Evolutionary conservation across 2,329 filamentous ascomycete genomes (phyloP).

Genomic region (Calycina herbarum): DNA sequence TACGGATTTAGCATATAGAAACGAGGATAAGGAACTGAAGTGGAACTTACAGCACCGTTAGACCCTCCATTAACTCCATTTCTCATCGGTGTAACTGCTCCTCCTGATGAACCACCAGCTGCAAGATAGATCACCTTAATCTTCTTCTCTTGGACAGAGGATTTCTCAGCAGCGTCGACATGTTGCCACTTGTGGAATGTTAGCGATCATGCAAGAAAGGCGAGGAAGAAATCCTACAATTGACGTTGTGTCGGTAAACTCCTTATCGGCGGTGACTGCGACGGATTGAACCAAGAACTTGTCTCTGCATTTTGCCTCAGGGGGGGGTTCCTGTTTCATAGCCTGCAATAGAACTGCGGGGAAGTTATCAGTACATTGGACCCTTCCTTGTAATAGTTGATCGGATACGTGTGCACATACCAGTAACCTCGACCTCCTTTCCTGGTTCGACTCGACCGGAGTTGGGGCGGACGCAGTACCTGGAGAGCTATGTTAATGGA

Average conservation of each 20-base stretch:
- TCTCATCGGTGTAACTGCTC: slow-evolving; percentile 30
- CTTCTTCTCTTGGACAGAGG: slow-evolving; percentile 85
- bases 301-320: slow-evolving; percentile 88
- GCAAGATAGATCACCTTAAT: slow-evolving; percentile 87
- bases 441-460: slow-evolving; percentile 93
- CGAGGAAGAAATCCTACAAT: slow-evolving; percentile 59
- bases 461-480: slow-evolving; percentile 97
- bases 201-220: slow-evolving; percentile 5
- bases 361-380: slow-evolving; percentile 21
- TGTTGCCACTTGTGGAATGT: slow-evolving; percentile 56
- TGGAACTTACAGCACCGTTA: slow-evolving; percentile 26
- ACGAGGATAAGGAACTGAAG: neutral
- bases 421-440: slow-evolving; percentile 86
- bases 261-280: slow-evolving; percentile 77
- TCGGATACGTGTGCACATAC: slow-evolving; percentile 50
- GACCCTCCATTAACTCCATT: slow-evolving; percentile 32
- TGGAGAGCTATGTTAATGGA: slow-evolving; percentile 43
- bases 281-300: slow-evolving; percentile 98
- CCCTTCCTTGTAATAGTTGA: slow-evolving; percentile 5
- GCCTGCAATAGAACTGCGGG: slow-evolving; percentile 84
- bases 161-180: slow-evolving; percentile 73
- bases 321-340: slow-evolving; percentile 91
- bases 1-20: slow-evolving; percentile 1
- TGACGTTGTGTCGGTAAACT: slow-evolving; percentile 75
- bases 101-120: slow-evolving; percentile 48